Evolutionary conservation across 345 rosid genomes (phyloP), one percentile per base, ranked within the genome.

Genomic region (Salix caprea): DNA sequence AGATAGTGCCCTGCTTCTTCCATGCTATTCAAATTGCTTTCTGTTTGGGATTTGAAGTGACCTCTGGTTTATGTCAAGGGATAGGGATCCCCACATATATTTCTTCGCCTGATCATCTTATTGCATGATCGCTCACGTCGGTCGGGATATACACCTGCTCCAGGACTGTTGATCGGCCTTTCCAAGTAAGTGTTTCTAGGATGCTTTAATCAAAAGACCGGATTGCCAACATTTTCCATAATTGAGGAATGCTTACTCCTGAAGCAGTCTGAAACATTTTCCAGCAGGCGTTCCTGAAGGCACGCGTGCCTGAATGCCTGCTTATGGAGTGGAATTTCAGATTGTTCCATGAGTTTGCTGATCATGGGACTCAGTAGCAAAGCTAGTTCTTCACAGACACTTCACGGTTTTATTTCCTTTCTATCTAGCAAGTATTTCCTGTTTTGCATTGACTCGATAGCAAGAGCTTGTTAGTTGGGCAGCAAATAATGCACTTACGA

Each of bases 11-110:
- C 71, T 96, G 66, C 77, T 84, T 79, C 88, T 96, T 65, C 98
- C 98, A 69, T 93, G 97, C 89, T 96, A 89, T 82, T 91, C 98
- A 66, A 96, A 93, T 82, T 96, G 98, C 86, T 91, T 91, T 88
- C 84, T 96, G 73, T 90, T 92, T 79, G 94, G 90, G 16, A 85
- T 91, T 40, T 88, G 70, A 87, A 34, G 50, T 8, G 37, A 65
- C 60, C 58, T 37, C 32, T 44, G 42, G 48, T 40, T 44, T 64
- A 15, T 64, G 48, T 32, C 15, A 13, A 34, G 50, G 50, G 50
- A 12, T 0, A 44, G 50, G 44, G 13, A 40, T 40, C 44, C 16
- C 50, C 50, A 11, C 13, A 44, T 13, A 13, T 44, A 44, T 44
- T 44, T 44, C 50, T 44, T 13, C 13, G 4, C 16, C 50, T 13